Evolutionary conservation across 768 basidiomycete species (phyloP).

Genomic region (Termitomyces sp.): DNA sequence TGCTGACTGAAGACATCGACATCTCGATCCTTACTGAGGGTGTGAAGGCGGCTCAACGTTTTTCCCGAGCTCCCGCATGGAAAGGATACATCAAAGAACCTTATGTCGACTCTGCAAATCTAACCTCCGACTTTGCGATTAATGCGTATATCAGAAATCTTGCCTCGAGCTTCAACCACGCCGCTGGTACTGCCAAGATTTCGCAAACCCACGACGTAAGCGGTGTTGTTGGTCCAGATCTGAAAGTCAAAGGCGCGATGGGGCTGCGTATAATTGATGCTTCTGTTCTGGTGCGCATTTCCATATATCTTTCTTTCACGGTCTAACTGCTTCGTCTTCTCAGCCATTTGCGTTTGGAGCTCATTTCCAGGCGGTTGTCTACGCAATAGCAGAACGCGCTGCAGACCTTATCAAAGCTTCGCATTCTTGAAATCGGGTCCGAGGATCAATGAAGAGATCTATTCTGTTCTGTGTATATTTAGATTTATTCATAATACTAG

Average conservation of each 20-base stretch:
- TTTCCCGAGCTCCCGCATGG: slow-evolving; percentile 5
- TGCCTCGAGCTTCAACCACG: slow-evolving; percentile 1
- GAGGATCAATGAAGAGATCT: no score
- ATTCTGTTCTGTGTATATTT: no score
- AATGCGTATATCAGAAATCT: background rate
- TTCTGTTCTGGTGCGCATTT: slow-evolving; percentile 1
- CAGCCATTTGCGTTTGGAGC: slow-evolving; percentile 7
- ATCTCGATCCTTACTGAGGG: background rate
- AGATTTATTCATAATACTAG: no score
- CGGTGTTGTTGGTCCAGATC: slow-evolving; percentile 8
- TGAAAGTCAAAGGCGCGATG: slow-evolving; percentile 3
- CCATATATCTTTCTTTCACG: background rate
- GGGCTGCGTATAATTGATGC: slow-evolving; percentile 5
- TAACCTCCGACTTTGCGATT: slow-evolving; percentile 3
- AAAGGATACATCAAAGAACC: slow-evolving; percentile 1
- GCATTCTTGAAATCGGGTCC: no score
- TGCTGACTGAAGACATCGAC: slow-evolving; percentile 8
- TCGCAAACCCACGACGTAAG: background rate
- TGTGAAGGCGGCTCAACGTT: background rate
- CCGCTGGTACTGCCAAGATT: slow-evolving; percentile 3
- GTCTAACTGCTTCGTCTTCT: background rate
- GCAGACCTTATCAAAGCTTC: slow-evolving; percentile 5
- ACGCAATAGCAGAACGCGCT: slow-evolving; percentile 5
- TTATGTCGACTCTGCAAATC: slow-evolving; percentile 1
- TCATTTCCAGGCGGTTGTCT: slow-evolving; percentile 6